Percentiles rank a stretch among this genome's conserved stretches.
Conservation (phyloP, 441 rosid genomes). For the Adansonia grandidieri region DNA sequence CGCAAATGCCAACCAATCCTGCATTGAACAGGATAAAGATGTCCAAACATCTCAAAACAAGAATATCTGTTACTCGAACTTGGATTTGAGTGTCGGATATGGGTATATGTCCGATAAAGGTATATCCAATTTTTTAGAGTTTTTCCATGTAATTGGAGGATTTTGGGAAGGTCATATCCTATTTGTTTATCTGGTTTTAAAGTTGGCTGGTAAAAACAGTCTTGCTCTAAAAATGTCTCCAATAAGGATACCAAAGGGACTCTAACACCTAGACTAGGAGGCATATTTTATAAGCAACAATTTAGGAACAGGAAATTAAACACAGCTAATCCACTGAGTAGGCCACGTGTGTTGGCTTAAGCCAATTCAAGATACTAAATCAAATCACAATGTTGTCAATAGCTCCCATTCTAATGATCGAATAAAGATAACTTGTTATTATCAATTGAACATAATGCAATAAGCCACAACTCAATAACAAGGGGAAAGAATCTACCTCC, state of each 20-base stretch:
- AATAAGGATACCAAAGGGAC: background rate
- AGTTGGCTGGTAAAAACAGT: background rate
- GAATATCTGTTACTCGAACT: no score
- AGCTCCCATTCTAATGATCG: background rate
- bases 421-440: background rate
- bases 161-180: background rate
- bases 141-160: background rate
- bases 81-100: background rate
- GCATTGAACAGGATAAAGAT: background rate
- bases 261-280: background rate
- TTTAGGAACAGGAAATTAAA: background rate
- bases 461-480: constrained; percentile 15
- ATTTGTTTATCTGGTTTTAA: background rate
- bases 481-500: constrained; percentile 63
- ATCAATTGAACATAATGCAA: background rate
- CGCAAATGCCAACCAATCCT: background rate
- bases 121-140: no score
- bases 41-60: background rate
- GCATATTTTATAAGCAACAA: background rate
- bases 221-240: background rate
- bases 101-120: no score
- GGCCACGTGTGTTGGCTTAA: background rate
- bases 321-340: background rate
- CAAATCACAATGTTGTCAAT: background rate
- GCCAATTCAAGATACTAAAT: constrained; percentile 3